Base-by-base conservation (phyloP, 202 grass and related monocot species). In the Elaeis oleifera region DNA sequence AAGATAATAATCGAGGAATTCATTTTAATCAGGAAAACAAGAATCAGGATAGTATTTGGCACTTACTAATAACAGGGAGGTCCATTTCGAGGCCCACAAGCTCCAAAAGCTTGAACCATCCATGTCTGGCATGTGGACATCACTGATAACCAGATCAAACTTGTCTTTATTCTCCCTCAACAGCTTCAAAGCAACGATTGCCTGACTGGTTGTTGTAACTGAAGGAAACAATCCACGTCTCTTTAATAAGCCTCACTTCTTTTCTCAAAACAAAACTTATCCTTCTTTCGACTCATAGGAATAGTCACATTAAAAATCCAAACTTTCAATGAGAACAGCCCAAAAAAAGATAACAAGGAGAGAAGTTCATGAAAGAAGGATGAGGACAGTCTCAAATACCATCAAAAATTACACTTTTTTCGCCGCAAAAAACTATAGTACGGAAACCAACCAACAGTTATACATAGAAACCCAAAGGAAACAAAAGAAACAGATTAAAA, bases 31-130 rank as follows among this genome's bases (percentile, higher is more conserved):
- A n/a, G 25, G 23, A 63, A 63, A 49, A 1, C 44, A 50, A 31
- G 24, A 26, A 23, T 58, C 23, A 3, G 55, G 39, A 59, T 36
- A 72, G 7, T 0, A 44, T 8, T 31, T 31, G 28, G 3, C 31
- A 1, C 75, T 77, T 78, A 90, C 90, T 80, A 22, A 96, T 83
- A 67, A 96, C 79, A 0, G 87, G 90, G 49, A 96, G 60, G 61
- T 96, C 78, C 78, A 96, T 85, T 78, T 90, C 81, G 1, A 90
- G 81, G n/a, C 83, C 52, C 3, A 86, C 75, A 53, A 59, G 54
- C 65, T 90, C 78, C 15, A 90, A 80, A 54, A 95, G 86, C 65
- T 76, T 69, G 70, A 96, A 39, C 84, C 74, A 13, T 90, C 87
- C 66, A 90, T 83, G 49, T 58, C 76, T 1, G 79, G 74, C 79